phyloP scores from a whole-genome alignment of 1,284 basidiomycete species.

The Vanrija humicola region DNA sequence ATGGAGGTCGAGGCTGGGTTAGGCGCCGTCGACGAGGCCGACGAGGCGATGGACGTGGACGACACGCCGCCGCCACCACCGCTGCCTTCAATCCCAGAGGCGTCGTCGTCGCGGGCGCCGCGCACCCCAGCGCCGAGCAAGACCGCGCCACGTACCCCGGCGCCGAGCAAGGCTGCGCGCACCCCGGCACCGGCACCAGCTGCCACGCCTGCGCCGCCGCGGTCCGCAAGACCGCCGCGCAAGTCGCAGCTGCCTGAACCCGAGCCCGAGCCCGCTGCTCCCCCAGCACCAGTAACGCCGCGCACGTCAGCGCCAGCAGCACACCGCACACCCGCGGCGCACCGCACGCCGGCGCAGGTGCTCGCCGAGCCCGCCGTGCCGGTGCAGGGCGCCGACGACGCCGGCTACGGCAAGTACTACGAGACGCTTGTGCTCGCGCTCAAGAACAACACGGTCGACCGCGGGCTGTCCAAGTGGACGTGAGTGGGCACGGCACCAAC shows the following conservation, averaged over 20 bases:
- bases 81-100: too few relatives aligned
- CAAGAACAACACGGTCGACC: constrained; percentile 36
- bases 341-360: constrained; percentile 14
- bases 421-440: constrained; percentile 36
- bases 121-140: too few relatives aligned
- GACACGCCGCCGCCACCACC: too few relatives aligned
- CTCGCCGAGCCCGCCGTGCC: constrained; percentile 19
- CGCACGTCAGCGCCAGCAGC: neutral
- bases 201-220: neutral
- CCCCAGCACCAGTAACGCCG: neutral
- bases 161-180: neutral
- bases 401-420: constrained; percentile 41
- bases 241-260: neutral
- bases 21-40: too few relatives aligned
- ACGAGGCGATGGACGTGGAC: too few relatives aligned
- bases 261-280: neutral
- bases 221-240: too few relatives aligned
- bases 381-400: constrained; percentile 17
- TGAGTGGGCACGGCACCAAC: constrained; percentile 32
- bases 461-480: constrained; percentile 43
- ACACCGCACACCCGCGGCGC: constrained; percentile 6
- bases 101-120: too few relatives aligned
- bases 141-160: neutral
- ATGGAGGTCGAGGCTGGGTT: constrained; percentile 3
- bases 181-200: neutral